phyloP scores from a whole-genome alignment of 345 rosid species.

The Schrenkiella parvula region DNA sequence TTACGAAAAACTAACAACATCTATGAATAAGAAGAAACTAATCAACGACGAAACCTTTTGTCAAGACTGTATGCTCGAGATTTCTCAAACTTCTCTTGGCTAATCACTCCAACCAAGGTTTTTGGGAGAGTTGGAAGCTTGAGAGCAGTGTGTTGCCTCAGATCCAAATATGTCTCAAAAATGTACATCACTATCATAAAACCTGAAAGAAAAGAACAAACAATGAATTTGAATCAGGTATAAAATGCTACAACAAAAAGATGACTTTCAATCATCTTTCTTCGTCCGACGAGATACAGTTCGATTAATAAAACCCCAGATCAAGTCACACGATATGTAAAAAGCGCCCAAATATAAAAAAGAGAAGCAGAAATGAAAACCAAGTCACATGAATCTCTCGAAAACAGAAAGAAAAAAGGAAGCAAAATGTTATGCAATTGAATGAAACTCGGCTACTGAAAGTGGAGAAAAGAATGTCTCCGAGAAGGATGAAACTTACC shows the following conservation, averaged over 20 bases:
- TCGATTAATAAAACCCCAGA: conserved; percentile 9
- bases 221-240: neutral
- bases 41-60: conserved; percentile 56
- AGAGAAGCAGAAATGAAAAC: conserved; percentile 9
- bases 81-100: conserved; percentile 87
- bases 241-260: neutral
- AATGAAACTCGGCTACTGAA: neutral
- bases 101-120: conserved; percentile 83
- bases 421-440: neutral
- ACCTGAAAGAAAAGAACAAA: conserved; percentile 43
- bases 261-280: neutral
- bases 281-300: neutral
- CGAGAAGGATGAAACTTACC: conserved; percentile 37
- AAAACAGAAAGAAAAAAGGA: neutral
- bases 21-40: neutral
- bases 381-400: neutral
- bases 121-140: conserved; percentile 84
- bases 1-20: neutral
- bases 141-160: conserved; percentile 80
- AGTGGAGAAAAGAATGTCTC: neutral
- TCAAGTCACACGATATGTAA: neutral
- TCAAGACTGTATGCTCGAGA: conserved; percentile 95
- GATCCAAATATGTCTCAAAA: conserved; percentile 82
- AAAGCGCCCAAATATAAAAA: neutral
- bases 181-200: conserved; percentile 88